A percentile compares a stretch with the other conserved stretches of the same genome.
These are phyloP conservation scores for Leptographium radiaticola DNA, from an alignment of 2,329 filamentous ascomycete genomes.

Conservation along the genomic window DNA sequence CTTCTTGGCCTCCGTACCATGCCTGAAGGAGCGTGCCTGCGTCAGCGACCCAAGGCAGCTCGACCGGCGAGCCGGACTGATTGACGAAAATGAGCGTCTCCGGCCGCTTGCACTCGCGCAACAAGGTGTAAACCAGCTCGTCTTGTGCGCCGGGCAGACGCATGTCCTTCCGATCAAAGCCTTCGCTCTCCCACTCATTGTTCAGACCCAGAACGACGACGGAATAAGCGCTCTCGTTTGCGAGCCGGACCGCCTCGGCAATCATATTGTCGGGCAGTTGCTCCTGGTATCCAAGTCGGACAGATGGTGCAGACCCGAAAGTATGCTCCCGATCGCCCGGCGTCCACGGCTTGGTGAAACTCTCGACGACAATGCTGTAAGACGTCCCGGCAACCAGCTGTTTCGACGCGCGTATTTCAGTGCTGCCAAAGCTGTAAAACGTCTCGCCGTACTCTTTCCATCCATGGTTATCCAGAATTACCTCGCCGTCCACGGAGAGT, in stretches of 20 bases:
- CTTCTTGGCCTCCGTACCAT: constrained; percentile 81
- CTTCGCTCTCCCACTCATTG: constrained; percentile 14
- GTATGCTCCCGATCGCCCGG: not conserved
- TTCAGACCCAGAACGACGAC: constrained; percentile 49
- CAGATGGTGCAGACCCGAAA: not conserved
- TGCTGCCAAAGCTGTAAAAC: not conserved
- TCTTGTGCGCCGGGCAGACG: constrained; percentile 4
- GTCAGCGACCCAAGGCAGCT: constrained; percentile 53
- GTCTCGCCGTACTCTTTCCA: not conserved
- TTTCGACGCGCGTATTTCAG: not conserved
- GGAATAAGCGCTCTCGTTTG: constrained; percentile 43
- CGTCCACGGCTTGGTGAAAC: not conserved
- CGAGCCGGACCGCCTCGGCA: constrained; percentile 15
- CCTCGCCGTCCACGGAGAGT: not conserved
- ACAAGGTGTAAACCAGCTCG: constrained; percentile 19
- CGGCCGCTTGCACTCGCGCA: constrained; percentile 37
- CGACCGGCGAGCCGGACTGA: constrained; percentile 63
- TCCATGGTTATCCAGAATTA: not conserved
- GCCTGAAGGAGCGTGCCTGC: constrained; percentile 54
- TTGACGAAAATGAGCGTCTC: constrained; percentile 32
- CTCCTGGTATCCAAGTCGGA: not conserved
- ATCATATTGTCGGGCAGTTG: not conserved
- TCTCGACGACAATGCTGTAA: not conserved
- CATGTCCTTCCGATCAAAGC: constrained; percentile 8
- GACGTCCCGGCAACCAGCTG: not conserved